Evolutionary conservation across 257 asterid genomes (phyloP).

Genomic region (Solanum appendiculatum): DNA sequence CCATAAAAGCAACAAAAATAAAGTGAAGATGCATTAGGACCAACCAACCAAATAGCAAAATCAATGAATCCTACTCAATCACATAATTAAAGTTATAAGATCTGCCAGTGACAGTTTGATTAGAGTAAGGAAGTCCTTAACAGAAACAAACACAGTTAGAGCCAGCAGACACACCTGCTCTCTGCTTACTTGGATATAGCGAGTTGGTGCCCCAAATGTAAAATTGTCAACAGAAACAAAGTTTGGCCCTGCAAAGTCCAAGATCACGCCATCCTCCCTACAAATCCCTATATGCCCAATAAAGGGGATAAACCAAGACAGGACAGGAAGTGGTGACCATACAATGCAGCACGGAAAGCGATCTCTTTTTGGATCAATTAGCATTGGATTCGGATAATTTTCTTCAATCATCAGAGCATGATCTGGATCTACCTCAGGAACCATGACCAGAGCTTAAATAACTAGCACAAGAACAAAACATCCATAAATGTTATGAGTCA

Average conservation of each 20-base stretch:
- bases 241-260: slow-evolving; percentile 95
- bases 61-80: background rate
- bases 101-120: background rate
- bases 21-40: background rate
- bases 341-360: slow-evolving; percentile 88
- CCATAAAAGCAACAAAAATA: background rate
- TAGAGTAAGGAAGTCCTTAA: background rate
- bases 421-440: slow-evolving; percentile 31
- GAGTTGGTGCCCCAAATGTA: slow-evolving; percentile 77
- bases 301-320: slow-evolving; percentile 83
- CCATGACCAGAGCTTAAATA: slow-evolving; percentile 37
- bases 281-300: slow-evolving; percentile 89
- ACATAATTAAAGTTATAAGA: background rate
- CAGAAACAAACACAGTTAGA: background rate
- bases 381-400: slow-evolving; percentile 8
- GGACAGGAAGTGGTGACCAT: slow-evolving; percentile 88
- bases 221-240: slow-evolving; percentile 84
- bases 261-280: slow-evolving; percentile 79
- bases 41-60: background rate
- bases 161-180: slow-evolving; percentile 46
- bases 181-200: slow-evolving; percentile 58
- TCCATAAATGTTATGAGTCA: background rate
- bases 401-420: slow-evolving; percentile 51
- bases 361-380: slow-evolving; percentile 48
- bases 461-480: background rate